Evolutionary conservation across 2,329 filamentous ascomycete genomes (phyloP).

Genomic region (Aureobasidium sp.): DNA sequence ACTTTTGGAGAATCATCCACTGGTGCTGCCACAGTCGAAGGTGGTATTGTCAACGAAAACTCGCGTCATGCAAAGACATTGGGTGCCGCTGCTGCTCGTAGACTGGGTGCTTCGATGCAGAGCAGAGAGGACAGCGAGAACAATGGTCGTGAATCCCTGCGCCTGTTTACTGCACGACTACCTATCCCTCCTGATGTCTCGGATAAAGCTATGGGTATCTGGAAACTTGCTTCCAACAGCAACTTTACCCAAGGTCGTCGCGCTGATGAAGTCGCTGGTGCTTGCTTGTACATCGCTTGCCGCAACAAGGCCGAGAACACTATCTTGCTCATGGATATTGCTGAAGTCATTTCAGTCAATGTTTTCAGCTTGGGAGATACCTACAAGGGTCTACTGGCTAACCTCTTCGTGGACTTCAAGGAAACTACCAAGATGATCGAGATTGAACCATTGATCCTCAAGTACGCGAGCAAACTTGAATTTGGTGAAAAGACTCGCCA

Average conservation of each 20-base stretch:
- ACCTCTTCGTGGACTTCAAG: slow-evolving; percentile 57
- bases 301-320: slow-evolving; percentile 70
- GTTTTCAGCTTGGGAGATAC: slow-evolving; percentile 87
- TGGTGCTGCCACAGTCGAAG: slow-evolving; percentile 83
- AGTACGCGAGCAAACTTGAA: slow-evolving; percentile 85
- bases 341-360: slow-evolving; percentile 75
- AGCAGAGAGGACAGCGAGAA: slow-evolving; percentile 49
- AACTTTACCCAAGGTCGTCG: slow-evolving; percentile 74
- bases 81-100: slow-evolving; percentile 37
- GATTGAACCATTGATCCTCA: slow-evolving; percentile 73
- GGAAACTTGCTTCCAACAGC: slow-evolving; percentile 47
- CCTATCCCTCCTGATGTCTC: slow-evolving; percentile 28
- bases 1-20: slow-evolving; percentile 80
- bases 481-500: slow-evolving; percentile 74
- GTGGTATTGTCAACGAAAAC: slow-evolving; percentile 76
- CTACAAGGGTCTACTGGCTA: slow-evolving; percentile 72
- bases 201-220: slow-evolving; percentile 33
- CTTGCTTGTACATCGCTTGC: slow-evolving; percentile 83
- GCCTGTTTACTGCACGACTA: slow-evolving; percentile 30
- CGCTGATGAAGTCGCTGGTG: slow-evolving; percentile 76
- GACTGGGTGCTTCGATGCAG: slow-evolving; percentile 38
- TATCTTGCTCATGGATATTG: slow-evolving; percentile 90
- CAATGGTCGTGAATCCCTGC: slow-evolving; percentile 34
- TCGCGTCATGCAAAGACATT: slow-evolving; percentile 66
- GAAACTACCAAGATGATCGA: slow-evolving; percentile 12